Percentiles rank a stretch among this genome's conserved stretches.
Evolutionary conservation across 1,284 basidiomycete species (phyloP).

Genomic region (Cutaneotrichosporon mucoides): DNA sequence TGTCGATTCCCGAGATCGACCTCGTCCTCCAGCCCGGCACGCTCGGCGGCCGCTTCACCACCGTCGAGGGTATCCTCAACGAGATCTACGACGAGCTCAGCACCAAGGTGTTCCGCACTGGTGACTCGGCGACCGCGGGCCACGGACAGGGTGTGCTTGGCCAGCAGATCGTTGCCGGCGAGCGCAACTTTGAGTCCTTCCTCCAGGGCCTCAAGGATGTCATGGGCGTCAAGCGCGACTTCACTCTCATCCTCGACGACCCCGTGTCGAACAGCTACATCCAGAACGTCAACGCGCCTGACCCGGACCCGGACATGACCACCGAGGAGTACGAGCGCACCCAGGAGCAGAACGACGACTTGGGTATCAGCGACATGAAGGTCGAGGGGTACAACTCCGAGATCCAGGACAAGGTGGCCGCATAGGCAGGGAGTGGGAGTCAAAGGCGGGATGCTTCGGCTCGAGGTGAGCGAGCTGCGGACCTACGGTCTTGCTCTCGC

Average conservation of each 20-base stretch:
- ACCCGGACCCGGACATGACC: slow-evolving; percentile 85
- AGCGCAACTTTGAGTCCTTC: slow-evolving; percentile 67
- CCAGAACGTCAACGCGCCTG: slow-evolving; percentile 90
- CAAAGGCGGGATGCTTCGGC: not conserved
- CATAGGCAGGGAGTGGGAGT: too few relatives aligned
- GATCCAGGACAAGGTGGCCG: slow-evolving; percentile 2
- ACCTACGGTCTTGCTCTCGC: not conserved
- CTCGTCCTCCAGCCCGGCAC: slow-evolving; percentile 88
- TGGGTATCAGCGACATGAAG: slow-evolving; percentile 95
- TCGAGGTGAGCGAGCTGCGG: not conserved
- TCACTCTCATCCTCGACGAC: slow-evolving; percentile 92
- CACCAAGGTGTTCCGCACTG: slow-evolving; percentile 74
- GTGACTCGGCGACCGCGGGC: slow-evolving; percentile 37
- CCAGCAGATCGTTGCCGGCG: slow-evolving; percentile 51
- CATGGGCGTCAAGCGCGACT: slow-evolving; percentile 69
- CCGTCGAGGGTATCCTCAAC: slow-evolving; percentile 88
- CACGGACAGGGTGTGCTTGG: slow-evolving; percentile 32
- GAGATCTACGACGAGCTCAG: slow-evolving; percentile 95
- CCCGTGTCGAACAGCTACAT: slow-evolving; percentile 93
- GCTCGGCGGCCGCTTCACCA: slow-evolving; percentile 97
- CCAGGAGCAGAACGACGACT: slow-evolving; percentile 89
- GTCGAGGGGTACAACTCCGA: slow-evolving; percentile 72
- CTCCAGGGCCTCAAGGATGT: slow-evolving; percentile 73
- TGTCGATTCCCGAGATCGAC: slow-evolving; percentile 92
- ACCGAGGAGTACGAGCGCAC: slow-evolving; percentile 78